A percentile compares a stretch with the other conserved stretches of the same genome.
Conservation (phyloP, 1,139 yeast genomes). For the Kodamaea fungicola region DNA sequence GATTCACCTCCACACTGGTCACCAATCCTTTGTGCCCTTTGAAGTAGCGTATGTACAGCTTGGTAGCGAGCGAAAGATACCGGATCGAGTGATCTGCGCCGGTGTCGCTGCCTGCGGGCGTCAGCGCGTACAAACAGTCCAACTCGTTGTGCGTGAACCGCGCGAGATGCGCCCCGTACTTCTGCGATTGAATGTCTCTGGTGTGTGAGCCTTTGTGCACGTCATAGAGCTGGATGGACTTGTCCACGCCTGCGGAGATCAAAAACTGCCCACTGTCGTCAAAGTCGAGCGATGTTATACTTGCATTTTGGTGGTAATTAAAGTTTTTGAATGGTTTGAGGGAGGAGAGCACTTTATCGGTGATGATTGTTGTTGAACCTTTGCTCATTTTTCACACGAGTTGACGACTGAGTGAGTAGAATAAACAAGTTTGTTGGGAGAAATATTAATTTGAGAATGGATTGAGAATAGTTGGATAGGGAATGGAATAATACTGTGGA, state of each 20-base stretch:
- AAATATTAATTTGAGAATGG: background rate
- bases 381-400: slow-evolving; percentile 5
- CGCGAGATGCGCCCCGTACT: slow-evolving; percentile 89
- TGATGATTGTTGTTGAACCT: slow-evolving; percentile 27
- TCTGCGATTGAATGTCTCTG: slow-evolving; percentile 74
- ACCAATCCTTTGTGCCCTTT: slow-evolving; percentile 82
- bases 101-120: slow-evolving; percentile 33
- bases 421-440: background rate
- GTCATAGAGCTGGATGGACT: slow-evolving; percentile 81
- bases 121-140: slow-evolving; percentile 80
- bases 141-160: slow-evolving; percentile 75
- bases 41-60: slow-evolving; percentile 79
- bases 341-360: slow-evolving; percentile 40
- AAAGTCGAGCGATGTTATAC: slow-evolving; percentile 78
- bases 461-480: too few relatives aligned
- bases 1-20: slow-evolving; percentile 68
- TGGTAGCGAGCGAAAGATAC: slow-evolving; percentile 72
- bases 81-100: slow-evolving; percentile 65
- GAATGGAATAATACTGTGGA: too few relatives aligned
- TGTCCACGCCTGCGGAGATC: slow-evolving; percentile 77
- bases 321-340: slow-evolving; percentile 60
- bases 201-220: slow-evolving; percentile 62
- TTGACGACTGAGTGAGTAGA: background rate
- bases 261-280: slow-evolving; percentile 82
- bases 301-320: slow-evolving; percentile 51